Percentiles rank a stretch among this genome's conserved stretches.
Evolutionary conservation across 352 stramenopile genomes (phyloP).

Genomic region (Pythium sp.): DNA sequence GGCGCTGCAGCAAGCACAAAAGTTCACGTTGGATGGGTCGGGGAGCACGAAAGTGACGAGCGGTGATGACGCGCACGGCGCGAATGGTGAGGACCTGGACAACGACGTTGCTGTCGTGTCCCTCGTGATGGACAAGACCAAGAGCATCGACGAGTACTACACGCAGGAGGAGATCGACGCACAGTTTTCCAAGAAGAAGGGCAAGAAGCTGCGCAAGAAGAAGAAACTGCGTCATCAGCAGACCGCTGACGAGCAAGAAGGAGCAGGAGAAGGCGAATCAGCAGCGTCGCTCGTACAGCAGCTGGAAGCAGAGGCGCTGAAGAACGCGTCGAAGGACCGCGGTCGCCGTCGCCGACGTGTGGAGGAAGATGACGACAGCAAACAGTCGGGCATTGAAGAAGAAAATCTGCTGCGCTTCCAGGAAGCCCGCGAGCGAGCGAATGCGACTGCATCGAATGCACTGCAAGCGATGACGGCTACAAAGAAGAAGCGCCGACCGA

Average conservation of each 20-base stretch:
- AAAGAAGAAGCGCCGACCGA: conserved; percentile 40
- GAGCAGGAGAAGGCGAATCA: conserved; percentile 33
- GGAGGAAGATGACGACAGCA: conserved; percentile 26
- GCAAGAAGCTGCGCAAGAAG: conserved; percentile 73
- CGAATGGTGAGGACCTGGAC: conserved; percentile 27
- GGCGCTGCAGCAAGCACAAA: conserved; percentile 33
- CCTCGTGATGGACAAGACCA: conserved; percentile 49
- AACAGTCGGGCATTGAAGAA: conserved; percentile 32
- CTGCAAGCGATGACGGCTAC: conserved; percentile 31
- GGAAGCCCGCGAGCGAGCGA: conserved; percentile 64
- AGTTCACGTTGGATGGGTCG: conserved; percentile 55
- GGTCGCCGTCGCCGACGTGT: conserved; percentile 46
- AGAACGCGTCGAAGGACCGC: conserved; percentile 41
- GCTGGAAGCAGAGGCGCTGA: conserved; percentile 57
- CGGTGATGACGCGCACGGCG: neutral
- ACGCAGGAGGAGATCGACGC: conserved; percentile 82
- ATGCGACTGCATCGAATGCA: conserved; percentile 38
- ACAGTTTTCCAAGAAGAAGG: conserved; percentile 82
- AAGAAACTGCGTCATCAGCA: conserved; percentile 44
- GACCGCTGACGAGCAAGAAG: conserved; percentile 47
- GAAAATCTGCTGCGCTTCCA: conserved; percentile 64
- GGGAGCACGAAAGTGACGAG: conserved; percentile 22
- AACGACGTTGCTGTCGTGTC: conserved; percentile 52
- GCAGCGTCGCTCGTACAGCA: conserved; percentile 46
- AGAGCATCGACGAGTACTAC: conserved; percentile 73